Conservation (phyloP, 495 filamentous ascomycete species). For the Glarea lozoyensis region DNA sequence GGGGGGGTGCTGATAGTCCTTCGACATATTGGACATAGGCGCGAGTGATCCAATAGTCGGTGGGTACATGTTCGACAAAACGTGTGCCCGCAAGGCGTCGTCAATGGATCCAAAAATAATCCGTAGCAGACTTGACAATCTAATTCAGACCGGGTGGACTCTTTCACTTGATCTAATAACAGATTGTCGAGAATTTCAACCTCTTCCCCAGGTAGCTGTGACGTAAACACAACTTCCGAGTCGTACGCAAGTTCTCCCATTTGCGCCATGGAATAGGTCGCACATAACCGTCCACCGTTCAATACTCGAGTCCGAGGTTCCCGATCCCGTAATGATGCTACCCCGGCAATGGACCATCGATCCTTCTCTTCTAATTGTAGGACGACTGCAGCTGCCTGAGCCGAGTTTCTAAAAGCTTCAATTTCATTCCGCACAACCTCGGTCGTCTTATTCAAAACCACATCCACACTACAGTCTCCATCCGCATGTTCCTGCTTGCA, state of each 20-base stretch:
- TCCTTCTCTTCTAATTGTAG: constrained; percentile 33
- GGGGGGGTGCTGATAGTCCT: constrained; percentile 53
- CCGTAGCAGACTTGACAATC: constrained; percentile 86
- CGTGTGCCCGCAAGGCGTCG: constrained; percentile 80
- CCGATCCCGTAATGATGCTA: constrained; percentile 27
- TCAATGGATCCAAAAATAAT: constrained; percentile 70
- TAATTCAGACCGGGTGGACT: constrained; percentile 55
- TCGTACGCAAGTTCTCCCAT: constrained; percentile 42
- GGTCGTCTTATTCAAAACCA: constrained; percentile 59
- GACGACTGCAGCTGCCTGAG: constrained; percentile 15
- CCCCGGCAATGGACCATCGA: constrained; percentile 33
- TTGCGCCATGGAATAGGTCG: constrained; percentile 48
- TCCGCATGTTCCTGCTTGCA: constrained; percentile 66
- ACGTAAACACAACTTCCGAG: constrained; percentile 38
- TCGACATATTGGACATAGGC: constrained; percentile 73
- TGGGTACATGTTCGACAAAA: constrained; percentile 76
- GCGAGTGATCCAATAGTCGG: constrained; percentile 64
- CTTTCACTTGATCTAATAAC: constrained; percentile 47
- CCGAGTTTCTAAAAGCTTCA: constrained; percentile 24
- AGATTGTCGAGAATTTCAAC: constrained; percentile 36
- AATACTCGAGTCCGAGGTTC: constrained; percentile 22
- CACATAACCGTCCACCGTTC: constrained; percentile 49
- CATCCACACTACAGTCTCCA: constrained; percentile 67
- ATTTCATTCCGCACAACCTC: constrained; percentile 41
- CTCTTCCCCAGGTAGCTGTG: constrained; percentile 25